Base-by-base conservation (phyloP, 2,329 filamentous ascomycete species). In the Keithomyces neogunnii region DNA sequence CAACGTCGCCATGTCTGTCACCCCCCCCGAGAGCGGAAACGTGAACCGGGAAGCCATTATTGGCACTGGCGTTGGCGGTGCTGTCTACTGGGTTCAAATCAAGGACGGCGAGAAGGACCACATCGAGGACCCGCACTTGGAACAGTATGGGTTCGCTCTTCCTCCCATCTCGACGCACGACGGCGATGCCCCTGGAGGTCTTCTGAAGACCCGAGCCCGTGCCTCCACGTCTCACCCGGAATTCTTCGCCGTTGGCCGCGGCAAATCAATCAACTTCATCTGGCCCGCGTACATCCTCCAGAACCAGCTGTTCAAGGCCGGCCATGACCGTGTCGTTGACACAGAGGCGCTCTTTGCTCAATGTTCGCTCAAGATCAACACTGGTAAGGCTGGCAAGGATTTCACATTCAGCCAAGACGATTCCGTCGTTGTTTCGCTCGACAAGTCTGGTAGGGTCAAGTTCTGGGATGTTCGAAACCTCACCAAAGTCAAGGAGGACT, bases 371-470 rank as follows among this genome's bases (percentile, higher is more conserved):
- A 95, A 91, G 70, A 96, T 99, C 69, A 89, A 92, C 60, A 97
- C 91, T 55, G 93, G 92, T 60, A 99, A 99, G 74, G 92, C 93
- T 58, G 93, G 91, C 56, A 99, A 99, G 69, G 93, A 99, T 67
- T 99, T 99, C 66, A 87, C 85, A 45, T 99, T 99, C 71, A 96
- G 92, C 68, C 91, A 95, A 67, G 93, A 99, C 67, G 93, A 99
- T 67, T 88, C 86, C 2, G 85, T 92, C 40, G 89, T 99, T 59
- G 91, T 95, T 45, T 96, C 92, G 47, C 81, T 99, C 49, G 95
- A 99, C 69, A 99, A 99, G 74, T 92, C 90, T 53, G 95, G 93
- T 46, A 85, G 89, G 55, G 85, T 97, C 72, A 93, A 95, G 70
- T 96, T 99, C 75, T 99, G 93, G 95, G 93, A 99, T 67, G 89